phyloP scores from a whole-genome alignment of 495 filamentous ascomycete species.

The Penicillium argentinense region DNA sequence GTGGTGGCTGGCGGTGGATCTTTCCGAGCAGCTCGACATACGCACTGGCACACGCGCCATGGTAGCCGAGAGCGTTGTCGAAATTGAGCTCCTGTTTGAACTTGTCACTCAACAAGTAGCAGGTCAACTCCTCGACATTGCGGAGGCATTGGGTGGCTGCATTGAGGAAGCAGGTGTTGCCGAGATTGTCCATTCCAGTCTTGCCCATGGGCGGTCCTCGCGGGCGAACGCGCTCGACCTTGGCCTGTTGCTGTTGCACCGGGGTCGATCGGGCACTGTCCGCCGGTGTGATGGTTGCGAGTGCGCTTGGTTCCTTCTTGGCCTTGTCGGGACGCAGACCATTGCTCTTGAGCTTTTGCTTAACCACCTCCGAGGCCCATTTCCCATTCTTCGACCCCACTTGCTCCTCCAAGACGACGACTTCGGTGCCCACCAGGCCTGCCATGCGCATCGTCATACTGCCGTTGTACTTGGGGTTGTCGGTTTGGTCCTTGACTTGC shows the following conservation, averaged over 20 bases:
- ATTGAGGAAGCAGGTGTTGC: slow-evolving; percentile 99
- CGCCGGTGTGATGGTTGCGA: slow-evolving; percentile 32
- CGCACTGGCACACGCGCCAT: slow-evolving; percentile 76
- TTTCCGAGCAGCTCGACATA: slow-evolving; percentile 73
- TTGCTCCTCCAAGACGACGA: slow-evolving; percentile 77
- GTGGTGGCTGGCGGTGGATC: slow-evolving; percentile 61
- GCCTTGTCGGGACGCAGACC: slow-evolving; percentile 39
- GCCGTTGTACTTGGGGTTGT: slow-evolving; percentile 76
- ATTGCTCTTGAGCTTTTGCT: slow-evolving; percentile 37
- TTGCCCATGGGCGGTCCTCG: slow-evolving; percentile 7
- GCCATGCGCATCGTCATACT: slow-evolving; percentile 58
- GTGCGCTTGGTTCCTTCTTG: slow-evolving; percentile 32
- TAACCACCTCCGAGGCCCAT: slow-evolving; percentile 61
- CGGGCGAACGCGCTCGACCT: slow-evolving; percentile 58
- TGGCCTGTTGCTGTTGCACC: slow-evolving; percentile 55
- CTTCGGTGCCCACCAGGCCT: slow-evolving; percentile 66
- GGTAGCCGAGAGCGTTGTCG: slow-evolving; percentile 78
- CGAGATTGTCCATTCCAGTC: slow-evolving; percentile 83
- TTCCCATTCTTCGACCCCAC: slow-evolving; percentile 55
- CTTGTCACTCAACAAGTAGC: slow-evolving; percentile 70
- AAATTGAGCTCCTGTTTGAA: slow-evolving; percentile 79
- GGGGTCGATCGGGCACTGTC: slow-evolving; percentile 67
- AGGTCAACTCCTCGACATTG: slow-evolving; percentile 85
- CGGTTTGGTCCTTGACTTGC: slow-evolving; percentile 64
- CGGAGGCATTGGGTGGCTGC: slow-evolving; percentile 92